Evolutionary conservation across 441 rosid species (phyloP).

Genomic region (Populus hybrid): DNA sequence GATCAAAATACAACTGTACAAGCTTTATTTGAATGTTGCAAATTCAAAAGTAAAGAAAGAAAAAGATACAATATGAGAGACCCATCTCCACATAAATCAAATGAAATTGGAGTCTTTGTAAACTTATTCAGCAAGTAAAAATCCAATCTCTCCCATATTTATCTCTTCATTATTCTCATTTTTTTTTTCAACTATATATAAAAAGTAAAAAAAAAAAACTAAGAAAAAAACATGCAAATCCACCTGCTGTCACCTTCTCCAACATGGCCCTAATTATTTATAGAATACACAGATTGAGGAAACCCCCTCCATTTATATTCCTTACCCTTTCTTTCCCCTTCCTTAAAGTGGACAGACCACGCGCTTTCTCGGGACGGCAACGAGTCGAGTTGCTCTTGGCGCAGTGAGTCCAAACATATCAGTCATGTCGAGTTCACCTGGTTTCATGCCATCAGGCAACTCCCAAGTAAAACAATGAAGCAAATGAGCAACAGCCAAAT

Average conservation of each 20-base stretch:
- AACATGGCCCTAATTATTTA: background rate
- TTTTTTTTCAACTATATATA: background rate
- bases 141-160: background rate
- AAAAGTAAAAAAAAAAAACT: background rate
- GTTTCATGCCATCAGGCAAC: slow-evolving; percentile 90
- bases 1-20: slow-evolving; percentile 4
- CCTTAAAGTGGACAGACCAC: slow-evolving; percentile 42
- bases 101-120: background rate
- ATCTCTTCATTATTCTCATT: no score
- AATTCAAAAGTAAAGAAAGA: background rate
- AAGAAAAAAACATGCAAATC: background rate
- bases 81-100: background rate
- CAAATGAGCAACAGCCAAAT: slow-evolving; percentile 69
- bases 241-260: background rate
- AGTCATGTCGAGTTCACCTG: slow-evolving; percentile 74
- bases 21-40: slow-evolving; percentile 24
- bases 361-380: slow-evolving; percentile 65
- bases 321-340: no score
- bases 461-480: slow-evolving; percentile 91
- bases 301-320: background rate
- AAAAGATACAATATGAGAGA: background rate
- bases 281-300: background rate
- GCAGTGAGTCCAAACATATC: slow-evolving; percentile 93
- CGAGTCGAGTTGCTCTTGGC: slow-evolving; percentile 73
- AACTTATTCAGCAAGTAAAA: background rate